Percentiles rank a stretch among this genome's conserved stretches.
Conservation (phyloP, 495 filamentous ascomycete genomes). For the Hypoxylon rickii region DNA sequence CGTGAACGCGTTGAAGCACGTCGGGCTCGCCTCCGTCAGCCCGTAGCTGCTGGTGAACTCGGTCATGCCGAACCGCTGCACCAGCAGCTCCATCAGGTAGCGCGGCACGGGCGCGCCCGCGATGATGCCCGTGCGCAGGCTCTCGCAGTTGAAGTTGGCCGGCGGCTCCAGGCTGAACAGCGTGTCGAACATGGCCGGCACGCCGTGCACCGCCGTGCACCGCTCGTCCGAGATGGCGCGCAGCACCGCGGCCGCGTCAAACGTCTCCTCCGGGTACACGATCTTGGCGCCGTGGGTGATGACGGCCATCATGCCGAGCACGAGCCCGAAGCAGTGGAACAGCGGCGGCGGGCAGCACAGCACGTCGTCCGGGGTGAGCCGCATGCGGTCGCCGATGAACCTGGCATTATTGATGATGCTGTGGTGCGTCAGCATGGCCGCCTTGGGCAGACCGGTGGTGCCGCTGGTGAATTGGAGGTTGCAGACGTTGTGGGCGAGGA, state of each 20-base stretch:
- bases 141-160: constrained; percentile 48
- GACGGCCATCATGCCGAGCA: constrained; percentile 68
- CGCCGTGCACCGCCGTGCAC: constrained; percentile 73
- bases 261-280: constrained; percentile 67
- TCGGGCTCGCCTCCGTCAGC: constrained; percentile 72
- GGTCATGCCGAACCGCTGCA: constrained; percentile 64
- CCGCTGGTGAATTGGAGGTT: constrained; percentile 76
- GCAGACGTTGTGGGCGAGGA: constrained; percentile 65
- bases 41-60: constrained; percentile 74
- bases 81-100: constrained; percentile 65
- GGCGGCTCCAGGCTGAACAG: constrained; percentile 60
- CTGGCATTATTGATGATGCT: constrained; percentile 73
- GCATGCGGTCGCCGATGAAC: constrained; percentile 72
- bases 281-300: constrained; percentile 70
- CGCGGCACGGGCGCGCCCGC: constrained; percentile 69
- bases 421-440: constrained; percentile 76
- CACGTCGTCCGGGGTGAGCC: constrained; percentile 62
- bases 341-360: constrained; percentile 73
- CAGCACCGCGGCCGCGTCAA: constrained; percentile 61
- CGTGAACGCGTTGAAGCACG: constrained; percentile 72
- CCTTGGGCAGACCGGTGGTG: constrained; percentile 72
- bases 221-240: constrained; percentile 63
- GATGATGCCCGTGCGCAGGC: constrained; percentile 71
- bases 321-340: constrained; percentile 77
- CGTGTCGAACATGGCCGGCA: constrained; percentile 74